These are phyloP conservation scores for Medicago truncatula DNA, from an alignment of 306 rosid species.

Conservation along the genomic window DNA sequence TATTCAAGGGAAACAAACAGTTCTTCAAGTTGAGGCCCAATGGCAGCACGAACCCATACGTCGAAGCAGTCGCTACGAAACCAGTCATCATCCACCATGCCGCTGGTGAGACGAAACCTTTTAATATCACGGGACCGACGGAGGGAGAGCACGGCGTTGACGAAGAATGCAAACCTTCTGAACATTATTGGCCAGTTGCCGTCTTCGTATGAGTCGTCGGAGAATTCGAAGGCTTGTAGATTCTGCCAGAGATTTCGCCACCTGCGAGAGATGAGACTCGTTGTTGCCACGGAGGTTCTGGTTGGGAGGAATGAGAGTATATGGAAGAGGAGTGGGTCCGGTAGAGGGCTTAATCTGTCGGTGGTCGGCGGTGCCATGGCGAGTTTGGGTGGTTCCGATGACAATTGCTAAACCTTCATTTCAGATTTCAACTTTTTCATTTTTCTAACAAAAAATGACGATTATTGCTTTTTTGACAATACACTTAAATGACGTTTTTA, in stretches of 20 bases:
- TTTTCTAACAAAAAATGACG: no score
- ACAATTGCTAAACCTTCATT: no score
- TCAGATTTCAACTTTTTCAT: no score
- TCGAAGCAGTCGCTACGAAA: neutral
- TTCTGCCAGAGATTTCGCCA: constrained; percentile 20
- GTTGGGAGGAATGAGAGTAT: neutral
- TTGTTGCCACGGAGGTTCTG: neutral
- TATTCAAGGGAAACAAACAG: neutral
- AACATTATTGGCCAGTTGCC: neutral
- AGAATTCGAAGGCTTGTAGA: neutral
- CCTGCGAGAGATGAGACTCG: neutral
- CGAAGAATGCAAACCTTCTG: constrained; percentile 3
- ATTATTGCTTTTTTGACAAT: no score
- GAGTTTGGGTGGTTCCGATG: no score
- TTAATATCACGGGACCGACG: neutral
- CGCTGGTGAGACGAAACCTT: neutral
- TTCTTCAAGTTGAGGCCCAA: constrained; percentile 15
- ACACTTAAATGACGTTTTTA: no score
- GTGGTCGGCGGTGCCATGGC: neutral
- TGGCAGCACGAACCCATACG: constrained; percentile 5
- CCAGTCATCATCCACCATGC: neutral
- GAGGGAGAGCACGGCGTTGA: neutral
- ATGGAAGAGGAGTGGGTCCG: neutral
- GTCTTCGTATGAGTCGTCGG: neutral
- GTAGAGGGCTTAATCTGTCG: neutral